Base-by-base conservation (phyloP, 768 basidiomycete species). In the Serendipita sp. region DNA sequence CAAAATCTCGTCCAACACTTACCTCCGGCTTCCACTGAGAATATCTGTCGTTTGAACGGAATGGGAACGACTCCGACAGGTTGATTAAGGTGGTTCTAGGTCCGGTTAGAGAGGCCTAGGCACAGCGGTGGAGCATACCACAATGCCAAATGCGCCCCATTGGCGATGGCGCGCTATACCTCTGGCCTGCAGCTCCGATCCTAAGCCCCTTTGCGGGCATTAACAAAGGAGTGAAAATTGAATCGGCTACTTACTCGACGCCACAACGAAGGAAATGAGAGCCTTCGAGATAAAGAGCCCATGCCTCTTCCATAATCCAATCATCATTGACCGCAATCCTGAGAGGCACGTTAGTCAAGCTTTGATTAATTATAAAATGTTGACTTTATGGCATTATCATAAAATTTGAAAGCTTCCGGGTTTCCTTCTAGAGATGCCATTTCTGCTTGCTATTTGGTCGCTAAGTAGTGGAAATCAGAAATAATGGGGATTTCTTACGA, bases 81-180 rank as follows among this genome's bases (percentile, higher is more conserved):
- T 32, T 34, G 75, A 72, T 46, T 79, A 79, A 1, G 79, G 72
- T 34, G 77, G 77, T 13, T 75, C 72, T 41, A 68, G 83, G 74
- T 48, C 78, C 76, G 24, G 85, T 86, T 67, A 11, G 46, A 32
- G 63, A 15, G 53, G 35, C 32, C 18, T 15, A 7, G 45, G 3
- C 13, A 13, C 5, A 63, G 54, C 60, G 64, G 41, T 7, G 62
- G 24, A 28, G 32, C 24, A 65, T 15, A 46, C 34, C 83, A 84
- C 84, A 66, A 88, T 83, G 34, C 86, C 86, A 65, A 79, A 79
- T 32, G 86, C 86, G 28, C 86, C 86, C 86, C 84, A 87, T 69
- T 86, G 85, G 3, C 80, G 74, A 69, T 87, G 85, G 5, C 83
- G 77, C 4, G 81, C 74, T 66, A 87, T 84, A 0, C 83, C 86